Evolutionary conservation across 768 basidiomycete species (phyloP).

Genomic region (Filobasidium wieringae): DNA sequence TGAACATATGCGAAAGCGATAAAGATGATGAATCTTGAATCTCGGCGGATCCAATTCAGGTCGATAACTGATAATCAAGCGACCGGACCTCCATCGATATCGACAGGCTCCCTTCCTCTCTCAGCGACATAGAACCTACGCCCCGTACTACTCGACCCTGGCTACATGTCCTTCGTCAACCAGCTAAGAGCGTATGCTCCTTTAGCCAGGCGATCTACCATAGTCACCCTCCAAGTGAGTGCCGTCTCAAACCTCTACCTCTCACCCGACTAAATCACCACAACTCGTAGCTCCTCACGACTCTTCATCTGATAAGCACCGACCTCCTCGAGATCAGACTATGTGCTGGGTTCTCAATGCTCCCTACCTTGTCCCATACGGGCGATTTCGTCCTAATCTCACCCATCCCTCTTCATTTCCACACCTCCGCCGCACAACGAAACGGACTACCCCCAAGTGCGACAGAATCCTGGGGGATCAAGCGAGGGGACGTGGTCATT

Average conservation of each 20-base stretch:
- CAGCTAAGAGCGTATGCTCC: constrained; percentile 6
- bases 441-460: constrained; percentile 6
- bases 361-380: constrained; percentile 37
- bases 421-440: not conserved
- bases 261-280: not conserved
- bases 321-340: constrained; percentile 27
- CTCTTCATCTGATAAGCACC: constrained; percentile 28
- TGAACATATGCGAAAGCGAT: too few relatives aligned
- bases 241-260: not conserved
- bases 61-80: too few relatives aligned
- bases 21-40: too few relatives aligned
- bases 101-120: too few relatives aligned
- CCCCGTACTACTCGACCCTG: too few relatives aligned
- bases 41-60: too few relatives aligned
- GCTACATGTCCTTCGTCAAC: constrained; percentile 2
- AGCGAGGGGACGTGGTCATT: constrained; percentile 66
- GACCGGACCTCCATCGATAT: too few relatives aligned
- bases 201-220: constrained; percentile 2
- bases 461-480: constrained; percentile 33
- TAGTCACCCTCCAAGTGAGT: constrained; percentile 13
- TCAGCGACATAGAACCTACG: too few relatives aligned
- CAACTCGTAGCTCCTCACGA: constrained; percentile 6
- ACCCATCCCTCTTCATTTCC: constrained; percentile 21
- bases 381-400: constrained; percentile 33
- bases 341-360: constrained; percentile 39